A percentile compares a stretch with the other conserved stretches of the same genome.
Conservation (phyloP, 345 rosid species). For the Abelmoschus esculentus region DNA sequence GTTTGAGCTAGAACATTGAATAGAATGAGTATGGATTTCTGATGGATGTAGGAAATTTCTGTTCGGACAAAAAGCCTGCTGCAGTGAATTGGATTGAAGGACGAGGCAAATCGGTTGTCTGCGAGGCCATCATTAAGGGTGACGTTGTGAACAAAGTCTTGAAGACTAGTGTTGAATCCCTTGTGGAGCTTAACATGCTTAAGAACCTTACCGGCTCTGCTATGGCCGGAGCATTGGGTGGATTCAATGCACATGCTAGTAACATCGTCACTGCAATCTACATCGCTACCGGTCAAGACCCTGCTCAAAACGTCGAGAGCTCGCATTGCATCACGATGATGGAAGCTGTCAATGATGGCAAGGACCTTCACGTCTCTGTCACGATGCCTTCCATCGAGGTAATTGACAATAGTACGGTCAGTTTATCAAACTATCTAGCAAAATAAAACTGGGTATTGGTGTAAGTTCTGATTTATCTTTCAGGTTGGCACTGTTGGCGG, state of each 20-base stretch:
- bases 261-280: constrained; percentile 52
- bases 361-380: constrained; percentile 66
- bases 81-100: constrained; percentile 81
- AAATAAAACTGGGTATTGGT: background rate
- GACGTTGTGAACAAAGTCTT: constrained; percentile 53
- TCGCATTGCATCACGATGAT: constrained; percentile 76
- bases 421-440: background rate
- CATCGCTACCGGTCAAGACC: constrained; percentile 73
- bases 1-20: background rate
- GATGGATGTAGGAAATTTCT: constrained; percentile 43
- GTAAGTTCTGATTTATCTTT: background rate
- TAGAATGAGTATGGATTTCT: constrained; percentile 1
- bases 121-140: constrained; percentile 59
- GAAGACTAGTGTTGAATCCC: constrained; percentile 52
- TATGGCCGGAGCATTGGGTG: constrained; percentile 69
- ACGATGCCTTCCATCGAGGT: constrained; percentile 77
- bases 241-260: constrained; percentile 73
- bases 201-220: constrained; percentile 74
- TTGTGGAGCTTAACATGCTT: constrained; percentile 69
- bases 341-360: constrained; percentile 55
- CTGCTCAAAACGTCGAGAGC: constrained; percentile 68
- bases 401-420: background rate
- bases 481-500: constrained; percentile 81
- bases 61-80: constrained; percentile 69
- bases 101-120: constrained; percentile 67